Evolutionary conservation across 2,329 filamentous ascomycete genomes (phyloP).

Genomic region (Aaosphaeria pasadenensis): DNA sequence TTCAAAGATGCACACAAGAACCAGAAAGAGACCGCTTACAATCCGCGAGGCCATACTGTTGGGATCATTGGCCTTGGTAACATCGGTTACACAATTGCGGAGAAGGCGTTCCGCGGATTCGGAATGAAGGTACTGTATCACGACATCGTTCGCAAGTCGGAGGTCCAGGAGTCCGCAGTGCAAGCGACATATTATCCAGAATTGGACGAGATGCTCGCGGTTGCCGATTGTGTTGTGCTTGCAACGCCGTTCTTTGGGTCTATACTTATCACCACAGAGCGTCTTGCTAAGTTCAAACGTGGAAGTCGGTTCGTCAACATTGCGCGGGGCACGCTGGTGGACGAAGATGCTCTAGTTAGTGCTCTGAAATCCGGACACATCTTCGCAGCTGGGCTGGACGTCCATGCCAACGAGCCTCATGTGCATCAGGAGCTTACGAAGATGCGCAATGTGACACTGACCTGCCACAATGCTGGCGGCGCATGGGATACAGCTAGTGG

Average conservation of each 20-base stretch:
- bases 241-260: conserved; percentile 30
- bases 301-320: conserved; percentile 53
- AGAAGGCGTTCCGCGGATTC: conserved; percentile 12
- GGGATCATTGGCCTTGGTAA: conserved; percentile 11
- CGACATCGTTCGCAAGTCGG: conserved; percentile 6
- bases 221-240: conserved; percentile 34
- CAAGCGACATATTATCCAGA: conserved; percentile 25
- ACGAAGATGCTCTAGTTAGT: conserved; percentile 48
- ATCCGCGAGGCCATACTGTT: conserved; percentile 9
- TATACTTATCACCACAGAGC: conserved; percentile 40
- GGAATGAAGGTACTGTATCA: conserved; percentile 13
- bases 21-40: conserved; percentile 3
- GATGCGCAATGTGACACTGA: conserved; percentile 35
- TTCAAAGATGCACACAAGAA: conserved; percentile 7
- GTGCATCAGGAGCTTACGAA: conserved; percentile 10
- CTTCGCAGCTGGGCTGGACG: conserved; percentile 49
- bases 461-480: conserved; percentile 59
- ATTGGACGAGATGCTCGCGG: conserved; percentile 21
- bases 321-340: conserved; percentile 50
- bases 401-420: conserved; percentile 51
- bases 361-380: conserved; percentile 49
- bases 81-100: conserved; percentile 35
- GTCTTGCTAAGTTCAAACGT: conserved; percentile 48
- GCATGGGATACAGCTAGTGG: conserved; percentile 57
- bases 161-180: conserved; percentile 27